Conservation (phyloP, 441 rosid genomes). For the Populus trichocarpa region DNA sequence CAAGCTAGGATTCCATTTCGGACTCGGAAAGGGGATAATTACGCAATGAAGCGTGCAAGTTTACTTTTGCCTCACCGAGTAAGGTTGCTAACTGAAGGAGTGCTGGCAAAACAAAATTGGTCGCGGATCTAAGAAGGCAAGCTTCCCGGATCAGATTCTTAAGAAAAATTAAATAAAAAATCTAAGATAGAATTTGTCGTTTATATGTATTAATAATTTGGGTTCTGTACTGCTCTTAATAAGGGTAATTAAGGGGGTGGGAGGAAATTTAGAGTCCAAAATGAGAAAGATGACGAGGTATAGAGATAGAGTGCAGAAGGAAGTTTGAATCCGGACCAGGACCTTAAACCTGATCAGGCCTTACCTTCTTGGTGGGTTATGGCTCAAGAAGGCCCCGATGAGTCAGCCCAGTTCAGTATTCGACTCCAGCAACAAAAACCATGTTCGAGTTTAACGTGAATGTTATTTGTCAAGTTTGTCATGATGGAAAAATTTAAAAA, state of each 20-base stretch:
- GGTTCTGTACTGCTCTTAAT: background rate
- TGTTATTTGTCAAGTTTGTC: too few species aligned
- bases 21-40: slow-evolving; percentile 15
- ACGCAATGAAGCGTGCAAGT: slow-evolving; percentile 53
- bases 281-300: background rate
- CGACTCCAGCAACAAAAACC: too few species aligned
- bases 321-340: background rate
- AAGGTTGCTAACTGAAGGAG: background rate
- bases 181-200: too few species aligned
- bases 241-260: background rate
- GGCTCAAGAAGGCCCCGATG: background rate
- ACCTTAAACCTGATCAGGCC: background rate
- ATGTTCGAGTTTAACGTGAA: too few species aligned
- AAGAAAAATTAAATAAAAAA: too few species aligned
- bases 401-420: background rate
- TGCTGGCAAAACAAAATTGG: background rate
- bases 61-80: too few species aligned
- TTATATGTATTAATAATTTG: background rate
- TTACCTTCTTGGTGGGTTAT: background rate
- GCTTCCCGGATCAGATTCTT: background rate
- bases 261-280: background rate
- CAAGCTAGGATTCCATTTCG: background rate
- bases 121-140: background rate
- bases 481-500: too few species aligned
- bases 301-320: background rate